Evolutionary conservation across 2,329 filamentous ascomycete genomes (phyloP).

Genomic region (Catunica adiposa): DNA sequence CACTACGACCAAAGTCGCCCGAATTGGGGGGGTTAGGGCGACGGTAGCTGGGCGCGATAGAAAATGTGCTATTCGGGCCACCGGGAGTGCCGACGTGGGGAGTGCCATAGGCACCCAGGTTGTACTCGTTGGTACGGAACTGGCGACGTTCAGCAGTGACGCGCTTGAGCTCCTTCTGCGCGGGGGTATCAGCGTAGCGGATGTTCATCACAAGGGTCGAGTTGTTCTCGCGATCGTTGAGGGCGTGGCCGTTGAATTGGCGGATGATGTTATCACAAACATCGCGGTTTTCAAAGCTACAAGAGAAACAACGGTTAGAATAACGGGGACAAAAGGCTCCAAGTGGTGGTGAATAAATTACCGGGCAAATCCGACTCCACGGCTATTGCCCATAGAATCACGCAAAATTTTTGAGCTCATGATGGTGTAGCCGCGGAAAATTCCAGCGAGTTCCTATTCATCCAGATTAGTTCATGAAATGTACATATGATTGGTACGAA

Average conservation of each 20-base stretch:
- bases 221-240: slow-evolving; percentile 49
- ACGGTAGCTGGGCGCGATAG: slow-evolving; percentile 17
- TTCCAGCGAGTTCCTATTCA: slow-evolving; percentile 52
- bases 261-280: slow-evolving; percentile 80
- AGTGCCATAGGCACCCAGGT: slow-evolving; percentile 53
- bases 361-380: slow-evolving; percentile 95
- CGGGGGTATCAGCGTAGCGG: slow-evolving; percentile 89
- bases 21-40: slow-evolving; percentile 21
- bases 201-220: slow-evolving; percentile 61
- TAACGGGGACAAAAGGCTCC: slow-evolving; percentile 16
- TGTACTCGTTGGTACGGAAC: slow-evolving; percentile 93
- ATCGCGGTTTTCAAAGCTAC: slow-evolving; percentile 74
- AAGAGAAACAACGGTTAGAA: neutral
- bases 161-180: slow-evolving; percentile 92
- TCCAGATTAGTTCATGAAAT: slow-evolving; percentile 14
- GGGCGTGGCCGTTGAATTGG: slow-evolving; percentile 64
- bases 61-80: slow-evolving; percentile 19
- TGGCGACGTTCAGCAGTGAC: slow-evolving; percentile 89
- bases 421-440: slow-evolving; percentile 66
- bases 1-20: slow-evolving; percentile 2
- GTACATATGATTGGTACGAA: neutral
- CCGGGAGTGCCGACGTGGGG: slow-evolving; percentile 38
- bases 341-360: slow-evolving; percentile 27
- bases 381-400: slow-evolving; percentile 79
- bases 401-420: slow-evolving; percentile 91